Conservation (phyloP, 441 rosid genomes). For the Erodium chrysanthum region DNA sequence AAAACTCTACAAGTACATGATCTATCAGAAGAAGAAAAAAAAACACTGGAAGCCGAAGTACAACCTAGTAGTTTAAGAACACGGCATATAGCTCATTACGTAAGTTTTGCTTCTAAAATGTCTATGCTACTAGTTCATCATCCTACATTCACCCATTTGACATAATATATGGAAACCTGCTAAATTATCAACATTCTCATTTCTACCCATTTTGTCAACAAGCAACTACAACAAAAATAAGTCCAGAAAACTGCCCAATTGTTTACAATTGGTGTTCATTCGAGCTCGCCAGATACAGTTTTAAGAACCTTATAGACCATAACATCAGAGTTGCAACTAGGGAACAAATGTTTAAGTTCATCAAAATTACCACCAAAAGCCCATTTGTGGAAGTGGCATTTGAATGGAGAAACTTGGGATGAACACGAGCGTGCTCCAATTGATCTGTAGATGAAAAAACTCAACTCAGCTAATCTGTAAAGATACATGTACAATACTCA, state of each 20-base stretch:
- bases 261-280: background rate
- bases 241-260: background rate
- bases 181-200: background rate
- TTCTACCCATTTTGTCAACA: background rate
- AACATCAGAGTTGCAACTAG: background rate
- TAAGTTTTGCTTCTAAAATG: background rate
- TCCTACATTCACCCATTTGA: background rate
- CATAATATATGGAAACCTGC: background rate
- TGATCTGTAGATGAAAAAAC: slow-evolving; percentile 27
- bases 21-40: background rate
- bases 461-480: background rate
- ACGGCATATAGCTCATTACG: background rate
- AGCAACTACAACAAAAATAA: background rate
- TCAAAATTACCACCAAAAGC: slow-evolving; percentile 68
- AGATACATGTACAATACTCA: background rate
- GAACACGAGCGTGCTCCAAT: slow-evolving; percentile 82
- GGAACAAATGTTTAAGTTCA: background rate
- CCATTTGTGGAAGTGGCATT: slow-evolving; percentile 99
- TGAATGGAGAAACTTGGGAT: slow-evolving; percentile 89
- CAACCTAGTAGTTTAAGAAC: background rate
- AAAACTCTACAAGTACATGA: background rate
- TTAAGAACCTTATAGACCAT: background rate
- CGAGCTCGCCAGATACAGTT: background rate
- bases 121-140: background rate
- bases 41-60: background rate